phyloP scores from a whole-genome alignment of 2,329 filamentous ascomycete species.

The Trichoderma cornu-damae region DNA sequence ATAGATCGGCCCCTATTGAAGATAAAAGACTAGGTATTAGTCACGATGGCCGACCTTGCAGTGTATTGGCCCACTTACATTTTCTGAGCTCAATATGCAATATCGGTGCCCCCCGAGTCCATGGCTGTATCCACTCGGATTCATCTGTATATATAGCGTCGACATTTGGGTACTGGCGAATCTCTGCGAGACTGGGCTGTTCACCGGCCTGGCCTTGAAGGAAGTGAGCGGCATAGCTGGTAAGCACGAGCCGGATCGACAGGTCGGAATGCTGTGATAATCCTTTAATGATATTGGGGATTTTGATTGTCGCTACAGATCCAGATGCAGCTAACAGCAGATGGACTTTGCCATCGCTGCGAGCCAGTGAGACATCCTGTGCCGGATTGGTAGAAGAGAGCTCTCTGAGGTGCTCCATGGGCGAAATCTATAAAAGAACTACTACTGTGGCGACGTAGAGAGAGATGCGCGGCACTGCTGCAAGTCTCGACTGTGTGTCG shows the following conservation, averaged over 20 bases:
- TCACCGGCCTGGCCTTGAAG: conserved; percentile 69
- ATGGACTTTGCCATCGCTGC: conserved; percentile 39
- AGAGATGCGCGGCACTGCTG: not conserved
- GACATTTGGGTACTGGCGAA: conserved; percentile 62
- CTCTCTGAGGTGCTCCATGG: not conserved
- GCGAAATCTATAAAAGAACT: not conserved
- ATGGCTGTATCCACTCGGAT: conserved; percentile 78
- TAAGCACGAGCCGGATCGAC: conserved; percentile 82
- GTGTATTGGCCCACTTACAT: conserved; percentile 26
- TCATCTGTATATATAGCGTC: conserved; percentile 76
- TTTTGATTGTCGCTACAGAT: conserved; percentile 83
- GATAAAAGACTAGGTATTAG: not conserved
- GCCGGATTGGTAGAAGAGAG: conserved; percentile 25
- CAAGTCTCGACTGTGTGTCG: too few species aligned
- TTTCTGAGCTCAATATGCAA: conserved; percentile 84
- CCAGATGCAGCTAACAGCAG: conserved; percentile 41
- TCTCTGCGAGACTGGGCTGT: conserved; percentile 61
- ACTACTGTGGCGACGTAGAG: not conserved
- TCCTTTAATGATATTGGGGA: conserved; percentile 59
- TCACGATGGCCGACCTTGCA: not conserved
- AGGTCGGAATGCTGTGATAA: conserved; percentile 52
- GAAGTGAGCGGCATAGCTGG: conserved; percentile 67
- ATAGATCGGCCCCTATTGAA: conserved; percentile 61
- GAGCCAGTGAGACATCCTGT: conserved; percentile 30
- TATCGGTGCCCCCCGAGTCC: conserved; percentile 73